Evolutionary conservation across 2,329 filamentous ascomycete species (phyloP).

Genomic region (Ilyonectria mors-panacis): DNA sequence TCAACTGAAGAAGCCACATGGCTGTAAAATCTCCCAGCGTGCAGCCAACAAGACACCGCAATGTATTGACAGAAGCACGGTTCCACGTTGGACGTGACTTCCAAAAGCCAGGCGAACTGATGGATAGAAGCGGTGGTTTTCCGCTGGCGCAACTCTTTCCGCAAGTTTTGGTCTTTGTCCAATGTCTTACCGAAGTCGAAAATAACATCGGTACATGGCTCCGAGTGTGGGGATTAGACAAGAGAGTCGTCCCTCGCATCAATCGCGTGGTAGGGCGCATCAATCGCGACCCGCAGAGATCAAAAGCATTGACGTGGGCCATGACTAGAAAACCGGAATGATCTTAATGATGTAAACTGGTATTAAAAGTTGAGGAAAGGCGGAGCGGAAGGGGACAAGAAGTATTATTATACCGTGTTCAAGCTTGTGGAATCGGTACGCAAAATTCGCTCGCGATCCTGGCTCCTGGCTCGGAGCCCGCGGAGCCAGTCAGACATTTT

Average conservation of each 20-base stretch:
- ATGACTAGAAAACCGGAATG: background rate
- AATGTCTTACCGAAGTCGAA: background rate
- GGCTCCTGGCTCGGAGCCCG: background rate
- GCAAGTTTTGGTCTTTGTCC: background rate
- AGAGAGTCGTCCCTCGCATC: background rate
- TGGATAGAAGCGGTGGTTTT: background rate
- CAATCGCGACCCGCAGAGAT: background rate
- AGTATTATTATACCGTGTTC: background rate
- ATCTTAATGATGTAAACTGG: too few relatives aligned
- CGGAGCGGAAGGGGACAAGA: background rate
- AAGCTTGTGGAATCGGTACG: background rate
- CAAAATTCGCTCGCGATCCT: slow-evolving; percentile 5
- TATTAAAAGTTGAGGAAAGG: background rate
- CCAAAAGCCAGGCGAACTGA: slow-evolving; percentile 50
- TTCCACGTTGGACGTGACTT: slow-evolving; percentile 57
- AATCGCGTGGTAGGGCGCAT: slow-evolving; percentile 1
- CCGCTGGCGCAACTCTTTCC: background rate
- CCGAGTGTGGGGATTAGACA: background rate
- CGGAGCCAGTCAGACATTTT: background rate
- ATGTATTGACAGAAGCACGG: slow-evolving; percentile 67
- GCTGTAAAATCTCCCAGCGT: slow-evolving; percentile 70
- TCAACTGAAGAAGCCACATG: slow-evolving; percentile 68
- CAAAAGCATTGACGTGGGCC: background rate
- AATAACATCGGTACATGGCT: background rate
- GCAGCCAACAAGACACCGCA: slow-evolving; percentile 69